Base-by-base conservation (phyloP, 83 land plant genomes). In the Isoetes engelmannii region DNA sequence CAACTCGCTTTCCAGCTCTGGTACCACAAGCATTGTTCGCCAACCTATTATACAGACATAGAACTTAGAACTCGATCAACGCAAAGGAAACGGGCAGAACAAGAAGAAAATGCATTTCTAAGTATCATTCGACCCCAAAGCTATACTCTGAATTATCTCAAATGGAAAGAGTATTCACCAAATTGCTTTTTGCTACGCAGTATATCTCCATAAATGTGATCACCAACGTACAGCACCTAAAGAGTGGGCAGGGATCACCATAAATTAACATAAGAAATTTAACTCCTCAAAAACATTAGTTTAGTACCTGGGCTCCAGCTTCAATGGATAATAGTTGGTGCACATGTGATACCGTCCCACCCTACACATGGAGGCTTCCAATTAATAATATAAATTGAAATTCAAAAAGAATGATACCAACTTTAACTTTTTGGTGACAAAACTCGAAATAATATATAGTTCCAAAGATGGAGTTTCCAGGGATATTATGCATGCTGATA, bases 11-110 rank as follows among this genome's bases (percentile, higher is more conserved):
- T 59, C 62, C 1, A 59, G 62, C 62, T 59, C 62, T 8, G 62
- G 62, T 18, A 59, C 62, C 10, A 59, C 62, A 10, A 59, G 62
- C 62, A 59, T 59, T 59, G 62, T 59, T 8, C 62, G 62, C 62
- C 62, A 59, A 12, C 62, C 55, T 51, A 51, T 28, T 28, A 2
- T 28, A 28, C 2, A 28, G 37, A 28, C 37, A 28, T 28, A 28
- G 37, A 0, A 28, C 37, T 28, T 28, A 28, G 37, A 2, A 28
- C 37, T 28, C 37, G 37, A 28, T 28, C 37, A 28, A 28, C 0
- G 37, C 37, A 28, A 28, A 28, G 37, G 37, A 28, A 28, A 28
- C 37, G 37, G 37, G 1, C 37, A 28, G 37, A 28, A 28, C 2
- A 28, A 28, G 37, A 28, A 28, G 37, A 28, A 28, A 28, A 28